phyloP scores from a whole-genome alignment of 495 filamentous ascomycete species.

The Aspergillus asperescens region DNA sequence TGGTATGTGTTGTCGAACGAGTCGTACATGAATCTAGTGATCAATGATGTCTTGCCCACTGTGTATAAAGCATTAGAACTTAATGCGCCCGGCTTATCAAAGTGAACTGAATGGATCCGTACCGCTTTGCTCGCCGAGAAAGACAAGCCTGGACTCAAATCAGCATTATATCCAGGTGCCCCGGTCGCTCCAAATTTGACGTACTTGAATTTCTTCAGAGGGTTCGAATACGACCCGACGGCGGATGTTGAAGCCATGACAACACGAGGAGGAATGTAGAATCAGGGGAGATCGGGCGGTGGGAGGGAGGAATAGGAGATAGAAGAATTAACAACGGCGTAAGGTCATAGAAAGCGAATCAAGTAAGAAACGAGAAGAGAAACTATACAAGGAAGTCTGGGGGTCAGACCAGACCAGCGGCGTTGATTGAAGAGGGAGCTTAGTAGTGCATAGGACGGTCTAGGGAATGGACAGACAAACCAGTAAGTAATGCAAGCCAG shows the following conservation, averaged over 20 bases:
- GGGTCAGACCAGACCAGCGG: conserved; percentile 5
- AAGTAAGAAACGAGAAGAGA: not conserved
- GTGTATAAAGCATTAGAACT: conserved; percentile 15
- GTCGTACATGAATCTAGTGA: conserved; percentile 99
- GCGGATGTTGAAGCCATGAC: conserved; percentile 54
- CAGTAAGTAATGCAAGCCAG: too few species aligned
- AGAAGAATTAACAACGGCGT: not conserved
- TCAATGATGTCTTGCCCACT: conserved; percentile 98
- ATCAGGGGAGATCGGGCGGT: conserved; percentile 21
- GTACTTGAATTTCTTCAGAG: conserved; percentile 99
- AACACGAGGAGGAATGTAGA: conserved; percentile 17
- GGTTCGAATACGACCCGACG: conserved; percentile 93
- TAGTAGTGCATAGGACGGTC: conserved; percentile 4
- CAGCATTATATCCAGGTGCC: not conserved
- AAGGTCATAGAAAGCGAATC: not conserved
- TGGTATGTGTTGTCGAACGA: conserved; percentile 99
- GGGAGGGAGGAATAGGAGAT: not conserved
- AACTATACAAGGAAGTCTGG: not conserved
- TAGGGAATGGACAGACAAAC: conserved; percentile 11
- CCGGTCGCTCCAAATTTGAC: conserved; percentile 14
- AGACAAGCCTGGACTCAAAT: conserved; percentile 66
- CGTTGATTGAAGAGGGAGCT: conserved; percentile 2
- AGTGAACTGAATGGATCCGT: conserved; percentile 31
- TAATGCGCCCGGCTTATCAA: not conserved
- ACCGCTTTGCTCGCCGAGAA: conserved; percentile 97